These are phyloP conservation scores for Fraxinus latifolia DNA, from an alignment of 305 asterid genomes.

Conservation along the genomic window DNA sequence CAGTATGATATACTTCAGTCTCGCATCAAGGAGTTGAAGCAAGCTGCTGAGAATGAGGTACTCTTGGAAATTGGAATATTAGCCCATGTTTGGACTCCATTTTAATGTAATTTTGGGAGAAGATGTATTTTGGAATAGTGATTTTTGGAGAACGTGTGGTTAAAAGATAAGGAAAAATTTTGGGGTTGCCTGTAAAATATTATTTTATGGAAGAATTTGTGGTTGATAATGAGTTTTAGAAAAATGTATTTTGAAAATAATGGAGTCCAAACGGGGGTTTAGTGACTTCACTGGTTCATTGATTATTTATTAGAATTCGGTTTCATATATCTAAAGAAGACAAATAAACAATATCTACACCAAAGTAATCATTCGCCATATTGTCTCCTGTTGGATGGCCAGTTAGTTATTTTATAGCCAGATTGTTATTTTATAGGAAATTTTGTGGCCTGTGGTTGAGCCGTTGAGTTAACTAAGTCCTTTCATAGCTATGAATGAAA, in stretches of 20 bases:
- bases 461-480: neutral
- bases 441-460: constrained; percentile 1
- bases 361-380: neutral
- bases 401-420: neutral
- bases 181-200: too few relatives aligned
- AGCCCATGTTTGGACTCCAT: too few relatives aligned
- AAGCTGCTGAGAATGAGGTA: constrained; percentile 91
- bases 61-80: neutral
- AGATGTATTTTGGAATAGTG: too few relatives aligned
- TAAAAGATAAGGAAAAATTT: too few relatives aligned
- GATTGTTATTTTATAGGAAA: neutral
- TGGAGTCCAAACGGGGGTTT: neutral
- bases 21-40: constrained; percentile 83
- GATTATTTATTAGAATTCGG: neutral
- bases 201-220: too few relatives aligned
- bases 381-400: constrained; percentile 6
- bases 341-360: neutral
- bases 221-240: too few relatives aligned
- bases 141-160: too few relatives aligned
- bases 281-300: constrained; percentile 7
- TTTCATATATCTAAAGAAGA: neutral
- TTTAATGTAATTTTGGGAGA: too few relatives aligned
- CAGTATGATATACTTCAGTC: constrained; percentile 90
- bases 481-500: constrained; percentile 4
- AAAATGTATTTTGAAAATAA: too few relatives aligned